Evolutionary conservation across 31 red algal genomes (phyloP), one percentile per base, ranked within the genome.

Genomic region (Odonthalia washingtoniensis): DNA sequence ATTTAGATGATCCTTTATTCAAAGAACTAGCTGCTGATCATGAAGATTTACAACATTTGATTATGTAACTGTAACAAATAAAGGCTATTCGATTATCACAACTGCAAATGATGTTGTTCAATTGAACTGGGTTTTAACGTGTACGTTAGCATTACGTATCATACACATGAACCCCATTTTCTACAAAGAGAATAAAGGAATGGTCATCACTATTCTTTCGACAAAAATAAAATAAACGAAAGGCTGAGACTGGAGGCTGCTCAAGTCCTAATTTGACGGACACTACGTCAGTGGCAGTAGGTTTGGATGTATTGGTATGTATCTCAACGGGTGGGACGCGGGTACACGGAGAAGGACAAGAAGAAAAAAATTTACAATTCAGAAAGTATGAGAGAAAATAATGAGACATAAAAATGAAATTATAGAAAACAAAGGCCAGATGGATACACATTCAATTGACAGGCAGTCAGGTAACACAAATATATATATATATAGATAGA

Each of bases 1-100:
- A 93, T 75, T 93, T 98, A 52, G 93, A 98, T 38, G 96, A 97
- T 67, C 90, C 91, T 21, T 57, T 93, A 49, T 57, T 93, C 24
- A 52, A 69, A 6, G 83, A 96, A 68, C 65, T 92, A 26, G 81
- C 82, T 5, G 70, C 62, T 0, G 87, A 84, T 37, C 82, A 94
- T 49, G 90, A 87, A 49, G 83, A 75, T 24, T 68, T 87, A 4
- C 53, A 64, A 36, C 75, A 87, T 34, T 62, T 87, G 62, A 36
- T 93, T 39, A 85, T 34, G 44, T 27, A 14, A 57, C 9, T 14
- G 21, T 57, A 57, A 57, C 49, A 57, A 21, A 14, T 21, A 14
- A 57, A 57, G 12, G 49, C 12, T 57, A 57, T 57, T 9, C 49
- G 21, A 9, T 57, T 57, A n/a, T n/a, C n/a, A n/a, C n/a, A n/a